phyloP scores from a whole-genome alignment of 495 filamentous ascomycete genomes.

The Immersiella caudata region DNA sequence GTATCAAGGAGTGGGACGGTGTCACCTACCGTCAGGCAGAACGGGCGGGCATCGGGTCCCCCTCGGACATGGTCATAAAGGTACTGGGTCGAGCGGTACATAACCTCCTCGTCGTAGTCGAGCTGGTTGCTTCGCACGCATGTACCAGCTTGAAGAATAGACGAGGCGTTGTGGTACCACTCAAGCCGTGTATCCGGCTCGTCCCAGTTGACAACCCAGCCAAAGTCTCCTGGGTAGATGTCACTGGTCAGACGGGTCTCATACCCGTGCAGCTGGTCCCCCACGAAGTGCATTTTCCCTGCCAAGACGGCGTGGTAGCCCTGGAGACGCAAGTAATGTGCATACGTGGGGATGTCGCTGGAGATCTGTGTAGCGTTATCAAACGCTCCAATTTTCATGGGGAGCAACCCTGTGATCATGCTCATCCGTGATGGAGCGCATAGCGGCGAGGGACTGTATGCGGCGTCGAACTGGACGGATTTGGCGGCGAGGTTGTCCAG shows the following conservation, averaged over 20 bases:
- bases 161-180: constrained; percentile 92
- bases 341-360: constrained; percentile 80
- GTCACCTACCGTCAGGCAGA: constrained; percentile 69
- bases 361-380: constrained; percentile 81
- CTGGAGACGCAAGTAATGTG: constrained; percentile 80
- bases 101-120: constrained; percentile 93
- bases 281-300: constrained; percentile 95
- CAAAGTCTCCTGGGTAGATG: constrained; percentile 89
- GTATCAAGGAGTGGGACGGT: no score
- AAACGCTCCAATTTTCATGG: constrained; percentile 82
- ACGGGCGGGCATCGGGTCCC: constrained; percentile 67
- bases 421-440: constrained; percentile 87
- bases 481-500: constrained; percentile 75
- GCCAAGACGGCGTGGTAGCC: constrained; percentile 88
- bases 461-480: constrained; percentile 82
- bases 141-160: constrained; percentile 79
- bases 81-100: constrained; percentile 81
- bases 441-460: constrained; percentile 87
- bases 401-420: constrained; percentile 85
- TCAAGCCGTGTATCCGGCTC: constrained; percentile 79
- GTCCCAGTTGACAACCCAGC: constrained; percentile 91
- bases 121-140: constrained; percentile 88
- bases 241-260: constrained; percentile 86
- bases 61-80: constrained; percentile 80
- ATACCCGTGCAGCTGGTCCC: constrained; percentile 89